A percentile compares a stretch with the other conserved stretches of the same genome.
Conservation (phyloP, 2,329 filamentous ascomycete genomes). For the Sporothrix luriei region DNA sequence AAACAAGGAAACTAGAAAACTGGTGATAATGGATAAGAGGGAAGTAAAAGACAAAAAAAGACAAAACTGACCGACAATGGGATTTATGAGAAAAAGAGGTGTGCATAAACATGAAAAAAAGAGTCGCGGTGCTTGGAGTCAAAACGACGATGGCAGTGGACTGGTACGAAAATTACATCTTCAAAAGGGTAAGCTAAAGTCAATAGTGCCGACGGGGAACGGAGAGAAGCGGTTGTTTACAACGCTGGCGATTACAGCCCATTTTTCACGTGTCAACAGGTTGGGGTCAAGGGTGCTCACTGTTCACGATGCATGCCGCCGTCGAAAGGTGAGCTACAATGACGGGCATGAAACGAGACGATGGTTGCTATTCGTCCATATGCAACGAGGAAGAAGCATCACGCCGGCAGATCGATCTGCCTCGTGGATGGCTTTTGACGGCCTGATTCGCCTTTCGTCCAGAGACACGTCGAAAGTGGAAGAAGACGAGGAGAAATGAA, state of each 20-base stretch:
- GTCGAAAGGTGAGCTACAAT: background rate
- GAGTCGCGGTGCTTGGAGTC: too few species aligned
- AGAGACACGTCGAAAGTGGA: background rate
- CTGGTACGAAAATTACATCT: too few species aligned
- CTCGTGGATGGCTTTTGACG: background rate
- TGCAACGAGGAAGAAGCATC: background rate
- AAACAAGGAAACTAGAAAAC: background rate
- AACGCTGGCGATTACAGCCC: too few species aligned
- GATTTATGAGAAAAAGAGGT: background rate
- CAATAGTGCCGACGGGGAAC: background rate
- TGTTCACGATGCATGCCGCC: background rate
- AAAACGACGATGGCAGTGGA: background rate
- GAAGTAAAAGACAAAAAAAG: background rate
- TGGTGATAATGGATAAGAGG: background rate
- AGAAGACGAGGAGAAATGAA: too few species aligned
- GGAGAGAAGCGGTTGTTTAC: background rate
- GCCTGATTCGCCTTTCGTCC: conserved; percentile 2
- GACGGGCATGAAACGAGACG: background rate
- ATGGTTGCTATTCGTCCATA: conserved; percentile 10
- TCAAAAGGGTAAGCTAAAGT: background rate
- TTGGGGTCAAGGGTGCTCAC: background rate
- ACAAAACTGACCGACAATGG: background rate
- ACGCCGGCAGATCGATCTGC: background rate
- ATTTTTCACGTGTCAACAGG: background rate
- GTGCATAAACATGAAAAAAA: background rate